A percentile compares a stretch with the other conserved stretches of the same genome.
These are phyloP conservation scores for Scleroderma citrinum DNA, from an alignment of 768 basidiomycete species.

Conservation along the genomic window DNA sequence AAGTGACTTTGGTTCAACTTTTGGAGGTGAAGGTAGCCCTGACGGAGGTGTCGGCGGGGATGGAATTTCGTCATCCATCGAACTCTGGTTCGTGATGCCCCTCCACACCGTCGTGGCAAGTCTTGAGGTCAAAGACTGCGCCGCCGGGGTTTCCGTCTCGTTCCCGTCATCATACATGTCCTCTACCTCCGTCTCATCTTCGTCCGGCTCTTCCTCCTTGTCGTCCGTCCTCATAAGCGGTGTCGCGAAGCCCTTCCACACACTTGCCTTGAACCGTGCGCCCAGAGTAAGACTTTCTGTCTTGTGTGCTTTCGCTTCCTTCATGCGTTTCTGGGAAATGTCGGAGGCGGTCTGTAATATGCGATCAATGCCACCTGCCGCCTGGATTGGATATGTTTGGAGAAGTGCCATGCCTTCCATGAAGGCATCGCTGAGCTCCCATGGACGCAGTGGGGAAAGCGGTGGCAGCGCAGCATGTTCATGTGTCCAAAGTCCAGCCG, in stretches of 20 bases:
- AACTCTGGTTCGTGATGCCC: constrained; percentile 69
- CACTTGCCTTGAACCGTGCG: constrained; percentile 47
- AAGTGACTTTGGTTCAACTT: constrained; percentile 11
- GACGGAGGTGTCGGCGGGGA: constrained; percentile 35
- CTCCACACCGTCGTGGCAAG: constrained; percentile 66
- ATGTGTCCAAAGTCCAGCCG: constrained; percentile 50
- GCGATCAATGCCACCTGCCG: constrained; percentile 64
- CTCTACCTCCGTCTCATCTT: constrained; percentile 21
- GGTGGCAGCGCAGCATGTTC: constrained; percentile 34
- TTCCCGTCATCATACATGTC: constrained; percentile 34
- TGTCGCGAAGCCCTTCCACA: constrained; percentile 67
- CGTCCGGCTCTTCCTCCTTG: constrained; percentile 27
- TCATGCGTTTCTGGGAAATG: constrained; percentile 45
- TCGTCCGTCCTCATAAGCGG: constrained; percentile 38
- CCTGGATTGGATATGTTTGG: constrained; percentile 56
- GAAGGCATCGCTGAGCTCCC: constrained; percentile 60
- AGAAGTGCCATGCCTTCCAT: constrained; percentile 60
- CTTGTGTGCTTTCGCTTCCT: constrained; percentile 29
- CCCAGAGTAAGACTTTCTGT: constrained; percentile 42
- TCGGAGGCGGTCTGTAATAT: constrained; percentile 65
- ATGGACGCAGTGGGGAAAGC: constrained; percentile 39
- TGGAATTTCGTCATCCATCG: constrained; percentile 57
- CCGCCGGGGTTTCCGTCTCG: constrained; percentile 38
- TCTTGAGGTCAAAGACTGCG: constrained; percentile 41
- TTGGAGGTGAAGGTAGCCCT: constrained; percentile 15